phyloP scores from a whole-genome alignment of 2,329 filamentous ascomycete species.

The Penicillium aurantiogriseum region DNA sequence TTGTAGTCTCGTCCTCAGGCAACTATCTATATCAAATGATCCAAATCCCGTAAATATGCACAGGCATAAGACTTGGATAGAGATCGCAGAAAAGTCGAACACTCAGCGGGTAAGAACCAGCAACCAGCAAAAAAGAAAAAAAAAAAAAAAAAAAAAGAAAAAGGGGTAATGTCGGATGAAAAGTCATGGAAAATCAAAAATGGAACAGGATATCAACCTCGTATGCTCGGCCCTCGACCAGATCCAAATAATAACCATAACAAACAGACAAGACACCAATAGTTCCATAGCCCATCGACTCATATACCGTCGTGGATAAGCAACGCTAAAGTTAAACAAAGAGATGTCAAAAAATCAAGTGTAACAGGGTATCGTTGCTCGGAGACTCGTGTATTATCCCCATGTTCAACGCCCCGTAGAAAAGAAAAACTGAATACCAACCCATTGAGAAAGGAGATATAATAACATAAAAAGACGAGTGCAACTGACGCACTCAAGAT shows the following conservation, averaged over 20 bases:
- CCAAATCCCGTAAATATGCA: constrained; percentile 13
- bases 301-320: constrained; percentile 26
- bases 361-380: constrained; percentile 42
- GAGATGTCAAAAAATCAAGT: constrained; percentile 15
- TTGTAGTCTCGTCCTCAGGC: constrained; percentile 9
- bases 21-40: constrained; percentile 14
- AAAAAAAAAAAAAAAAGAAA: constrained; percentile 6
- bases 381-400: constrained; percentile 44
- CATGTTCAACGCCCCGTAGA: constrained; percentile 34
- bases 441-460: constrained; percentile 20
- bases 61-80: constrained; percentile 7
- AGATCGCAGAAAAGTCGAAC: constrained; percentile 15
- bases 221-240: constrained; percentile 21
- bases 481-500: not conserved
- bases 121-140: constrained; percentile 14
- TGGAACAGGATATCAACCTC: constrained; percentile 22
- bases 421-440: constrained; percentile 11
- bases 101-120: constrained; percentile 10
- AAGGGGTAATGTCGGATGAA: not conserved
- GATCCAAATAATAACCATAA: constrained; percentile 11
- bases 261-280: constrained; percentile 16
- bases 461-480: constrained; percentile 11
- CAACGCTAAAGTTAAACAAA: constrained; percentile 22
- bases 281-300: constrained; percentile 19
- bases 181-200: constrained; percentile 1